Base-by-base conservation (phyloP, 345 rosid species). In the Camelina hispida region DNA sequence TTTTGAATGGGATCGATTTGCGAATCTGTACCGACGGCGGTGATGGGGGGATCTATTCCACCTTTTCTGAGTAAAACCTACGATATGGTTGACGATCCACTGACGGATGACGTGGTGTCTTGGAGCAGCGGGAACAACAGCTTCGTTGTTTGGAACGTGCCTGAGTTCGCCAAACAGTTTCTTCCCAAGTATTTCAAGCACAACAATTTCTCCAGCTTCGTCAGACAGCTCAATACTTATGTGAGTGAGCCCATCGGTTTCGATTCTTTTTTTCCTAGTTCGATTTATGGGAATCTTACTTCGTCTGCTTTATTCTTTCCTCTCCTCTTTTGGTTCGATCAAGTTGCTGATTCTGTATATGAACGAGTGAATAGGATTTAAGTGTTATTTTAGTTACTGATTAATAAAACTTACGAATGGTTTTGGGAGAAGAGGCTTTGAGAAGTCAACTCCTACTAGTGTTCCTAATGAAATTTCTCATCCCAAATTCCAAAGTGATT, bases 101-200 rank as follows among this genome's bases (percentile, higher is more conserved):
- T 74, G 10, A 87, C 88, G 0, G 35, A 87, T 72, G 74, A 74
- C 6, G 81, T 87, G 16, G 84, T 87, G 16, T 83, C 90, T 1
- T 87, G 90, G 88, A 85, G 90, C 72, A 59, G 64, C 17, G 73
- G 77, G 16, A 80, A 71, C 73, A 85, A 87, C 71, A 83, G 88
- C 75, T 87, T 87, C 71, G 78, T 84, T 3, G 88, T 87, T 2
- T 85, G 85, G 90, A 76, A 85, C 78, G 85, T 83, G 2, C 87
- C 83, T 8, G 88, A 83, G 72, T 87, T 87, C 52, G 34, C 85
- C 0, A 80, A 76, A 38, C 78, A 70, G 72, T 83, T 87, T 32
- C 67, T 87, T 17, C 90, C 90, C 0, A 87, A 87, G 78, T 85
- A 78, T 42, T 87, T 87, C 73, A 87, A 87, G 88, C 90, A 87